Percentiles rank a stretch among this genome's conserved stretches.
Conservation (phyloP, 331 rosid genomes). For the Saraca asoca region DNA sequence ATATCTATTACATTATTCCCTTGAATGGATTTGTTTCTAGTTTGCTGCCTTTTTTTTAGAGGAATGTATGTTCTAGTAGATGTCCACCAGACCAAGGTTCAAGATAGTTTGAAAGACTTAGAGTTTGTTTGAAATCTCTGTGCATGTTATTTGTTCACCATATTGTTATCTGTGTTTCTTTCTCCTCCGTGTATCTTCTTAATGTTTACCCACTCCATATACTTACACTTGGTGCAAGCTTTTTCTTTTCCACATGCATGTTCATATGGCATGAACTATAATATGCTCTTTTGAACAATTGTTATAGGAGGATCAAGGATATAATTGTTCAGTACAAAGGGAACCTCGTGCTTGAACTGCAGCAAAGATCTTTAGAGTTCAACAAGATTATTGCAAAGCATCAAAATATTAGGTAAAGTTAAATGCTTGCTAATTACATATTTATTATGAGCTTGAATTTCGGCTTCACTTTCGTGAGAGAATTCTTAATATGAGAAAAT, state of each 20-base stretch:
- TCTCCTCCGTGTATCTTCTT: slow-evolving; percentile 1
- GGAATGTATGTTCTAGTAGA: slow-evolving; percentile 26
- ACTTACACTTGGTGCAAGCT: slow-evolving; percentile 6
- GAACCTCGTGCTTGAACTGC: slow-evolving; percentile 91
- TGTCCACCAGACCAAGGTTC: not conserved
- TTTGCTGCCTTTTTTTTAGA: slow-evolving; percentile 28
- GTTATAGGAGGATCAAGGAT: slow-evolving; percentile 78
- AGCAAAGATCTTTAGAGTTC: slow-evolving; percentile 97
- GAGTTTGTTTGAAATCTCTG: not conserved
- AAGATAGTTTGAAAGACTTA: slow-evolving; percentile 23
- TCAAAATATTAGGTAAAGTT: slow-evolving; percentile 80
- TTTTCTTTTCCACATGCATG: not conserved
- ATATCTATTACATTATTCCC: slow-evolving; percentile 19
- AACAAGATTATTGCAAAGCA: slow-evolving; percentile 73
- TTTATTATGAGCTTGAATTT: slow-evolving; percentile 17
- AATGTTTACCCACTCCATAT: not conserved
- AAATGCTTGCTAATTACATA: slow-evolving; percentile 12
- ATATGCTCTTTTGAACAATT: slow-evolving; percentile 34
- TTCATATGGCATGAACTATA: slow-evolving; percentile 22
- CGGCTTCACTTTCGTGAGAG: not conserved
- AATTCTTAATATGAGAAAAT: slow-evolving; percentile 14
- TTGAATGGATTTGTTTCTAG: slow-evolving; percentile 15
- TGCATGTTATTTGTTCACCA: slow-evolving; percentile 15
- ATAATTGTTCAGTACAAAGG: slow-evolving; percentile 77
- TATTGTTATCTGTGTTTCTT: slow-evolving; percentile 10